Evolutionary conservation across 768 basidiomycete species (phyloP).

Genomic region (Royoungia palumana): DNA sequence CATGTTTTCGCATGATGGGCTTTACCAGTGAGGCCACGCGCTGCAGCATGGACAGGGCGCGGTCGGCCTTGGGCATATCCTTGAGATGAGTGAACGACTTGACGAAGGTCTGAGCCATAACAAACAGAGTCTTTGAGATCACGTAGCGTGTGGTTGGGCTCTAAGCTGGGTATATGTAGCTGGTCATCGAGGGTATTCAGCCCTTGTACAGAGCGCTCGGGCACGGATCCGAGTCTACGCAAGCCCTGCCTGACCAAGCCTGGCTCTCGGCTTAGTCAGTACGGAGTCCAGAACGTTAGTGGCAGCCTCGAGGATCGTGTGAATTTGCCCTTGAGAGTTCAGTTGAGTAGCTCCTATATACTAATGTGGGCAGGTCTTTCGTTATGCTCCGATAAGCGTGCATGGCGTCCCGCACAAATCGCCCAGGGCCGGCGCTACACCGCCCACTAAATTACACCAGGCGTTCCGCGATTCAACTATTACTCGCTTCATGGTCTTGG

Average conservation of each 20-base stretch:
- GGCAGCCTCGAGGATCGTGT: too few relatives aligned
- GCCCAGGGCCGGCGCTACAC: too few relatives aligned
- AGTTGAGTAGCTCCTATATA: too few relatives aligned
- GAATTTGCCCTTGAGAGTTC: too few relatives aligned
- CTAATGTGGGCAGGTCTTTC: too few relatives aligned
- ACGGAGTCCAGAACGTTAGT: not conserved
- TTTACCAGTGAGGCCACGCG: slow-evolving; percentile 78
- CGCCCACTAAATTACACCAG: too few relatives aligned
- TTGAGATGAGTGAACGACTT: slow-evolving; percentile 71
- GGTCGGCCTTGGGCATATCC: slow-evolving; percentile 59
- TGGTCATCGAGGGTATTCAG: not conserved
- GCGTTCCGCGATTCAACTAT: too few relatives aligned
- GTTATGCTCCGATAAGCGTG: too few relatives aligned
- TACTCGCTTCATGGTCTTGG: not conserved
- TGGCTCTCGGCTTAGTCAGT: slow-evolving; percentile 13
- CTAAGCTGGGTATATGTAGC: too few relatives aligned
- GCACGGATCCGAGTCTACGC: not conserved
- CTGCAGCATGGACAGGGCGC: slow-evolving; percentile 65
- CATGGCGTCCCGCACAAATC: too few relatives aligned
- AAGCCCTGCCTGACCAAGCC: slow-evolving; percentile 8
- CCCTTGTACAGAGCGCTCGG: not conserved
- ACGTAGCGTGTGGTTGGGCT: too few relatives aligned
- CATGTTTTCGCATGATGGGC: slow-evolving; percentile 87
- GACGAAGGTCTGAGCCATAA: slow-evolving; percentile 58
- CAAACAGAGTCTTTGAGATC: not conserved